phyloP scores from a whole-genome alignment of 371 early-diverging fungal species.

The Blakeslea trispora region DNA sequence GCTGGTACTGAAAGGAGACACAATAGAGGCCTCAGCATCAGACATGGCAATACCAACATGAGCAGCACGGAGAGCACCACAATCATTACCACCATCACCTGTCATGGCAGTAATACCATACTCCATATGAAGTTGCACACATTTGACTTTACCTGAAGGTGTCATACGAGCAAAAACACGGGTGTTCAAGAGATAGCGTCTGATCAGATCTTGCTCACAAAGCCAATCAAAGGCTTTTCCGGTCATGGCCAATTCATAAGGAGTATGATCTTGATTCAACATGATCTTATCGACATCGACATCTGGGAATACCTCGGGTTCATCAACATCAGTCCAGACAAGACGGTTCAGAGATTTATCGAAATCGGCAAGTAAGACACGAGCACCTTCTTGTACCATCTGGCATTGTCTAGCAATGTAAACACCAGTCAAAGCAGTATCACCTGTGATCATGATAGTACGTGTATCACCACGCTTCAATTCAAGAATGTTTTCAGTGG shows the following conservation, averaged over 20 bases:
- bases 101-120: slow-evolving; percentile 83
- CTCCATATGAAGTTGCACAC: slow-evolving; percentile 75
- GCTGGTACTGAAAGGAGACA: slow-evolving; percentile 82
- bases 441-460: slow-evolving; percentile 93
- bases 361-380: slow-evolving; percentile 57
- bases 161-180: slow-evolving; percentile 83
- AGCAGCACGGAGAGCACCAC: slow-evolving; percentile 89
- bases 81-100: slow-evolving; percentile 98
- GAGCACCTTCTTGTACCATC: slow-evolving; percentile 52
- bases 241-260: slow-evolving; percentile 70
- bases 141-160: slow-evolving; percentile 71
- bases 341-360: slow-evolving; percentile 30
- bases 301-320: slow-evolving; percentile 35
- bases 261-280: slow-evolving; percentile 31
- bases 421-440: slow-evolving; percentile 87
- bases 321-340: slow-evolving; percentile 59
- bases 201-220: slow-evolving; percentile 42
- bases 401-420: slow-evolving; percentile 82
- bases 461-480: slow-evolving; percentile 78
- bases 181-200: slow-evolving; percentile 53
- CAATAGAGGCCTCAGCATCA: slow-evolving; percentile 84
- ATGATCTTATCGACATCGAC: slow-evolving; percentile 40
- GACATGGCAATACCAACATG: slow-evolving; percentile 93
- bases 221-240: slow-evolving; percentile 70
- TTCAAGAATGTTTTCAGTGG: slow-evolving; percentile 68